These are phyloP conservation scores for Trichoderma parareesei DNA, from an alignment of 495 filamentous ascomycete genomes.

Conservation along the genomic window DNA sequence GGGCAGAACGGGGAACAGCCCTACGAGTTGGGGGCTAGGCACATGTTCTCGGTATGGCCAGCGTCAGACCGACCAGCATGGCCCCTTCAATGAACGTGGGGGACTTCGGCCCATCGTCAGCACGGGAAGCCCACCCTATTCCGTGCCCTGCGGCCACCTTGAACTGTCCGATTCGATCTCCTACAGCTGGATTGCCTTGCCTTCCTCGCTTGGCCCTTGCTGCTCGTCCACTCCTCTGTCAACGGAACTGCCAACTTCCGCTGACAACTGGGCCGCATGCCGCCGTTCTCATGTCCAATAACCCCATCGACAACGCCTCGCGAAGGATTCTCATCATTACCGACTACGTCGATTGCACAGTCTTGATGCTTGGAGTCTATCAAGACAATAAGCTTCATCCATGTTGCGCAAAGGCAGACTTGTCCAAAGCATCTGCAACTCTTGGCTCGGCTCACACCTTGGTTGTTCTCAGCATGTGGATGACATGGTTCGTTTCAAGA, in stretches of 20 bases:
- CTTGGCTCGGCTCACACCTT: neutral
- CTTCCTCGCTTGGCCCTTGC: neutral
- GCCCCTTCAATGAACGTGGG: neutral
- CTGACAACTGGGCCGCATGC: neutral
- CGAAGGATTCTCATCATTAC: neutral
- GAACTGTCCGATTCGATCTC: neutral
- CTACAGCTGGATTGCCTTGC: neutral
- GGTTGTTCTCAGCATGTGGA: neutral
- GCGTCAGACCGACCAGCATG: neutral
- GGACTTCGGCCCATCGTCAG: neutral
- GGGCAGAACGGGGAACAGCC: neutral
- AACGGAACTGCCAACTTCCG: neutral
- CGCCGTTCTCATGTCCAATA: neutral
- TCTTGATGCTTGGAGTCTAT: neutral
- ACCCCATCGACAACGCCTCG: neutral
- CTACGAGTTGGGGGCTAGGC: neutral
- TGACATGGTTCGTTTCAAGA: neutral
- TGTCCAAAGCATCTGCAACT: neutral
- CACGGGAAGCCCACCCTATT: neutral
- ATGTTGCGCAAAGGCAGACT: neutral
- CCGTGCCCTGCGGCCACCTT: neutral
- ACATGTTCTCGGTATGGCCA: neutral
- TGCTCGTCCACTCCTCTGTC: neutral
- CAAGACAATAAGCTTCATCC: constrained; percentile 5
- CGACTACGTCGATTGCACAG: neutral